Percentiles rank a stretch among this genome's conserved stretches.
These are phyloP conservation scores for Suillus discolor DNA, from an alignment of 768 basidiomycete species.

Conservation along the genomic window DNA sequence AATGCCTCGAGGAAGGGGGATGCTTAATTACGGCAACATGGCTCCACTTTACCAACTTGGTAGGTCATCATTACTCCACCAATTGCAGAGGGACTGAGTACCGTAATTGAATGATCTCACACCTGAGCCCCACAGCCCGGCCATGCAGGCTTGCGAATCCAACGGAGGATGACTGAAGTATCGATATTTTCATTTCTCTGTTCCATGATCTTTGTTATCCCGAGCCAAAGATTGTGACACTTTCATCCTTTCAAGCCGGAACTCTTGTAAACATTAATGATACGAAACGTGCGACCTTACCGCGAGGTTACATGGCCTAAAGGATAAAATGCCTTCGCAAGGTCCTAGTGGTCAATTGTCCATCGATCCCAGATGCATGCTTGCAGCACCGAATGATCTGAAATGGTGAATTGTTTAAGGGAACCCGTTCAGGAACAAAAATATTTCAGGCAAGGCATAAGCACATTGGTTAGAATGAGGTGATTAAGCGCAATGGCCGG, in stretches of 20 bases:
- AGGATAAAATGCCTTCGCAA: background rate
- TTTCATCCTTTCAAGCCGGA: background rate
- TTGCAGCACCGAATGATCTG: background rate
- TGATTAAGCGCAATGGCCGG: background rate
- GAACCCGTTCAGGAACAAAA: background rate
- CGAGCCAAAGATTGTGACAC: background rate
- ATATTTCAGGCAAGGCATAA: background rate
- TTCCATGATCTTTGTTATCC: background rate
- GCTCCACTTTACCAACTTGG: constrained; percentile 1
- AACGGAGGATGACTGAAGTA: background rate
- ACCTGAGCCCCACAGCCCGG: background rate
- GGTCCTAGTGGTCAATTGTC: background rate
- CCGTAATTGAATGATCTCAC: background rate
- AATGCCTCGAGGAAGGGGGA: constrained; percentile 7
- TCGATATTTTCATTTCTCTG: background rate
- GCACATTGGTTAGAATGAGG: background rate
- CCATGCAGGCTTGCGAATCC: background rate
- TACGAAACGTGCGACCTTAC: background rate
- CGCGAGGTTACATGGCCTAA: background rate
- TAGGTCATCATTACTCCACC: background rate
- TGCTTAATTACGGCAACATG: background rate
- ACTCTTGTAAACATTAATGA: background rate
- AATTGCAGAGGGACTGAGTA: background rate
- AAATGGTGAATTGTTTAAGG: background rate
- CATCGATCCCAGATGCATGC: background rate